These are phyloP conservation scores for Penicillium occitanis DNA, from an alignment of 2,329 filamentous ascomycete species.

Conservation along the genomic window DNA sequence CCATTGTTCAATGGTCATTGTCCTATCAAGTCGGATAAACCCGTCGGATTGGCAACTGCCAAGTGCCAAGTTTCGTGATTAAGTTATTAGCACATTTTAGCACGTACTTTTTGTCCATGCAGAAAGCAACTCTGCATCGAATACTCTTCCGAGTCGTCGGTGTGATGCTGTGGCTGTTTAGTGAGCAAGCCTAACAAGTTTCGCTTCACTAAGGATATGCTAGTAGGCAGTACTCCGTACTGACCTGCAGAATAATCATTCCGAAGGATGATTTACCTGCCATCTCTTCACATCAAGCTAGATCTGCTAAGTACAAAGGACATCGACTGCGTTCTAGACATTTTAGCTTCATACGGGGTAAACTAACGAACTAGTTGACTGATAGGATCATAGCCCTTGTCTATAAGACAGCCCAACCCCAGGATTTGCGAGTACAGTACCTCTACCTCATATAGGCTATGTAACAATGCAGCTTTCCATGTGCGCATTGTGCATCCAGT, in stretches of 20 bases:
- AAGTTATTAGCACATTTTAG: neutral
- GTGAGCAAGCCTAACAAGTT: neutral
- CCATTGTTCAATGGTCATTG: neutral
- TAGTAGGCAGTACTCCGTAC: neutral
- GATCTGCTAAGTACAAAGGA: neutral
- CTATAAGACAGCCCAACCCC: neutral
- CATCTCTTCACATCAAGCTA: neutral
- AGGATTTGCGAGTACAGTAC: neutral
- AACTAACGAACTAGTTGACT: neutral
- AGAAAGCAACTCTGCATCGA: neutral
- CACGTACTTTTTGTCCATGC: neutral
- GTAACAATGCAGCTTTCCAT: slow-evolving; percentile 8
- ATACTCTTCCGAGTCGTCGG: neutral
- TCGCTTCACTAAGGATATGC: neutral
- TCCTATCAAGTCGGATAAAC: neutral
- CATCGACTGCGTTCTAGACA: slow-evolving; percentile 6
- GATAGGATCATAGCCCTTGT: neutral
- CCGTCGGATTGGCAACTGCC: neutral
- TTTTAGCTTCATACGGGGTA: neutral
- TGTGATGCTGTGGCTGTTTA: neutral
- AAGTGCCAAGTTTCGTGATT: neutral
- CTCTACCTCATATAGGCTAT: neutral
- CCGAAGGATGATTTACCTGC: neutral
- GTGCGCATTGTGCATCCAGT: neutral
- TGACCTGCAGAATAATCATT: neutral